Percentiles rank a stretch among this genome's conserved stretches.
Conservation (phyloP, 192 early-diverging fungal species). For the Linnemannia elongata region DNA sequence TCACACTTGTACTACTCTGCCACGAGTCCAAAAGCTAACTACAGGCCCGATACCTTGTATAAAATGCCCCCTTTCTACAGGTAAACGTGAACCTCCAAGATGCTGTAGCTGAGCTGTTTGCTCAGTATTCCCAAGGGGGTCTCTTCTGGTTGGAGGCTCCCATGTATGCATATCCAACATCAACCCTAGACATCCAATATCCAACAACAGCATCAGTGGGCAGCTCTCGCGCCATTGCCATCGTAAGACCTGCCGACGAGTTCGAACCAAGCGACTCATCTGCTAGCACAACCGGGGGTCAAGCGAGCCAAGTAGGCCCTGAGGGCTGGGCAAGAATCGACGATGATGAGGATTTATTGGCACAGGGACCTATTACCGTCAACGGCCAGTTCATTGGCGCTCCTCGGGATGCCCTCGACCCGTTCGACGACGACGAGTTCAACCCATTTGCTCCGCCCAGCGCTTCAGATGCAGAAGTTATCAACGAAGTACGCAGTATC, state of each 20-base stretch:
- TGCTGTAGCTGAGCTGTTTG: conserved; percentile 38
- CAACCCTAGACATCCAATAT: conserved; percentile 27
- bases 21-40: not conserved
- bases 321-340: conserved; percentile 47
- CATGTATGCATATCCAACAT: conserved; percentile 1
- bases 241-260: conserved; percentile 23
- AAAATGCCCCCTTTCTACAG: not conserved
- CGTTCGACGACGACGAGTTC: conserved; percentile 56
- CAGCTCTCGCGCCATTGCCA: conserved; percentile 25
- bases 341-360: conserved; percentile 27
- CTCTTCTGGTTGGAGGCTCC: conserved; percentile 50
- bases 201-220: not conserved
- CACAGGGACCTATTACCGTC: not conserved
- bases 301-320: not conserved
- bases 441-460: conserved; percentile 56
- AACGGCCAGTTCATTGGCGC: not conserved
- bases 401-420: conserved; percentile 31
- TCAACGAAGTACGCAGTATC: conserved; percentile 25
- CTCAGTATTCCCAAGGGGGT: conserved; percentile 32
- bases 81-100: conserved; percentile 52
- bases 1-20: not conserved
- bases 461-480: conserved; percentile 35
- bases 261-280: not conserved
- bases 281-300: not conserved
- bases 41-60: not conserved